Evolutionary conservation across 2,329 filamentous ascomycete genomes (phyloP), one percentile per base, ranked within the genome.

Genomic region (Aspergillus fischeri): DNA sequence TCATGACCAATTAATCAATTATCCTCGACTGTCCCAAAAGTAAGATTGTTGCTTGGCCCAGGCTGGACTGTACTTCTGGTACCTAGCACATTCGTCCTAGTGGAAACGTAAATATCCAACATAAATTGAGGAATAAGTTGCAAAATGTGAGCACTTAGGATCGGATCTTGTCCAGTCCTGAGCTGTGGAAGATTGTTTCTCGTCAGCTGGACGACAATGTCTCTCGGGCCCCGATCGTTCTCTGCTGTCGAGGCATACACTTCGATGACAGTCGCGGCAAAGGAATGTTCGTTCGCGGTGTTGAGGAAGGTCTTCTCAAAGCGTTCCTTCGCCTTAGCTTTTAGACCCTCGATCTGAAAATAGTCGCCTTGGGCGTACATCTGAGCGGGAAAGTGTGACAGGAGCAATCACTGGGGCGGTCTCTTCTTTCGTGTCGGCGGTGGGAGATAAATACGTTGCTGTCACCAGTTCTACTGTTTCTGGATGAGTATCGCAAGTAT

Each of bases 301-400:
- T 27, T 21, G 8, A 54, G 7, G 11, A 54, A 49, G 6, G 27
- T 20, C 11, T n/a, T 24, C n/a, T 48, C 11, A 14, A 54, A 54
- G 7, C 48, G 8, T 35, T 42, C 28, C 32, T 54, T 54, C 10
- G 44, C 52, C 28, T 49, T 54, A 7, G 25, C 52, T 7, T 38
- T 35, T 8, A 54, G 25, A 17, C 20, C 44, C 20, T 54, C 28
- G 3, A 54, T 29, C 28, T 49, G 44, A 20, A 54, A 54, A n/a
- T 54, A 54, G 7, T 32, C 27, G n/a, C 52, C 52, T 41, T 48
- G 44, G n/a, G 44, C 20, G 14, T 54, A 54, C 29, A 54, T 54
- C 14, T 35, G 44, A 3, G 32, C 52, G 21, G 49, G 44, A 2
- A 53, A 25, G 6, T 20, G 8, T 42, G 38, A 42, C 17, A 7